Evolutionary conservation across 352 stramenopile genomes (phyloP).

Genomic region (Phytopythium chamaehyphon): DNA sequence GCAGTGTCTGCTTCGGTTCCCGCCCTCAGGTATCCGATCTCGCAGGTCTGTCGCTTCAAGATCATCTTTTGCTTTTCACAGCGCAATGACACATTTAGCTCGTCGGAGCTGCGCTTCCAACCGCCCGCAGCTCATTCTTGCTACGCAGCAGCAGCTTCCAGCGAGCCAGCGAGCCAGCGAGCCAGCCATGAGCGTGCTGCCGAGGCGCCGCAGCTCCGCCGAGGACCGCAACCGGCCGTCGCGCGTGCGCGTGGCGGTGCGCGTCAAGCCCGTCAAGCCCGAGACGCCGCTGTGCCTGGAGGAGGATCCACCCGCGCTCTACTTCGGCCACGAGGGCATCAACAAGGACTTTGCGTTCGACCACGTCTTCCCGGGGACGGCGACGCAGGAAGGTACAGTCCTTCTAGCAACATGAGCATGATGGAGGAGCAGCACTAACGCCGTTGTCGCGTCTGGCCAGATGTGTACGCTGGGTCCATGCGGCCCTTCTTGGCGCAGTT

Average conservation of each 20-base stretch:
- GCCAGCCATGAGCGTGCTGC: background rate
- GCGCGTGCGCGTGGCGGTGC: constrained; percentile 61
- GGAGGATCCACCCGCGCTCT: constrained; percentile 16
- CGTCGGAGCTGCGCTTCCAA: background rate
- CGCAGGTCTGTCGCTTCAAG: constrained; percentile 1
- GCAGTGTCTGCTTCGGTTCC: no score
- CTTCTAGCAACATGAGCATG: no score
- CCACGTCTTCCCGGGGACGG: constrained; percentile 41
- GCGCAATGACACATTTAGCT: constrained; percentile 2
- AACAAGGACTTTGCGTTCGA: constrained; percentile 62
- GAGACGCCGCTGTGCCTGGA: constrained; percentile 12
- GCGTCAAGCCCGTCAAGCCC: constrained; percentile 31
- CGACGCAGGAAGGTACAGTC: constrained; percentile 35
- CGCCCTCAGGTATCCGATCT: background rate
- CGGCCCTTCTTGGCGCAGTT: constrained; percentile 79
- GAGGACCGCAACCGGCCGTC: constrained; percentile 4
- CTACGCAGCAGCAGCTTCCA: no score
- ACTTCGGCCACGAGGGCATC: constrained; percentile 33
- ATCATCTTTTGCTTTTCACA: no score
- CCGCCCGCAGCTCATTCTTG: background rate
- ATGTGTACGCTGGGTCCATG: constrained; percentile 68
- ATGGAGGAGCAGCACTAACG: no score
- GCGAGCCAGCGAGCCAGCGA: no score
- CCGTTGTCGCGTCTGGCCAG: constrained; percentile 7
- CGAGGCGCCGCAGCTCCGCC: background rate